Base-by-base conservation (phyloP, 805 yeast species). In the Yarrowia sp. region DNA sequence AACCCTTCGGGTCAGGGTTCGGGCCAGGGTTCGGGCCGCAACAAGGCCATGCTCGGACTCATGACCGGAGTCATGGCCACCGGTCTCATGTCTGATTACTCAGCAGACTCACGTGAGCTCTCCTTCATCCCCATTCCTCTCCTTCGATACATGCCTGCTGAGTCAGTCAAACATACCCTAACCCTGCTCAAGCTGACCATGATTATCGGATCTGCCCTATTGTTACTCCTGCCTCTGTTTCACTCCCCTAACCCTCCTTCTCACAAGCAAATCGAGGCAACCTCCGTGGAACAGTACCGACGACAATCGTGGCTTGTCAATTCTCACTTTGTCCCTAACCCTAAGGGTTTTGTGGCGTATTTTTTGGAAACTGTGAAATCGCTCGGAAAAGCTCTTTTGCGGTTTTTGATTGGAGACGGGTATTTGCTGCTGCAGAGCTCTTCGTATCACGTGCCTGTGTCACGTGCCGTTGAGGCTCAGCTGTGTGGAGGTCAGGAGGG, bases 41-140 rank as follows among this genome's bases (percentile, higher is more conserved):
- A 74, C 64, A 75, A 74, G 65, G 67, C 70, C 33, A 67, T 76
- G 72, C 71, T 76, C 73, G 73, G 75, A 33, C 66, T 76, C 3
- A 74, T 76, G 78, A 78, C 78, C 7, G 77, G 77, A 14, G 62
- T 75, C 66, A 72, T 75, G 74, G 74, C 72, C 35, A 67, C 75
- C 14, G 72, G 74, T 2, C 67, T 73, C 65, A 60, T 72, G 63
- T 61, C 66, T 17, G 72, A 55, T 8, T 50, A 67, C 43, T 69
- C 66, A 32, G 68, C 65, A 32, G 66, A 68, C 55, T 18, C 69
- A n/a, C 73, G 71, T 9, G 76, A 75, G 5, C 69, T 75, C 14
- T 69, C 75, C 4, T 73, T 73, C n/a, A 31, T 74, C 9, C 77
- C 77, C 6, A n/a, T 69, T 15, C 42, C 65, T 4, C 53, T 66